Conservation (phyloP, 208 protist species). For the Trypanosoma lewisi region DNA sequence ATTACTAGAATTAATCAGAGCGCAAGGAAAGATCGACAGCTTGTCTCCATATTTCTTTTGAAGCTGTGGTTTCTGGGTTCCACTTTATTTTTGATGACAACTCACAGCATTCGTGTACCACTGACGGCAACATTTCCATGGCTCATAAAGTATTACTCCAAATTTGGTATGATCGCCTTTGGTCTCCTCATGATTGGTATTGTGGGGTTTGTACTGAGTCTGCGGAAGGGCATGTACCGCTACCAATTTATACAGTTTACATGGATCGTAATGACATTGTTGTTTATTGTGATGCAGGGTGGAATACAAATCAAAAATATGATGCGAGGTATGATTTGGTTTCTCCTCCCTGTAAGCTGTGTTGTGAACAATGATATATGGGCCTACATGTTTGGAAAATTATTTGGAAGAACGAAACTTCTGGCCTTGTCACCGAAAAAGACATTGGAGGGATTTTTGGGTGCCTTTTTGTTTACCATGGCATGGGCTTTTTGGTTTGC, state of each 20-base stretch:
- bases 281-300: constrained; percentile 69
- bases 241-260: constrained; percentile 92
- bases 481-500: constrained; percentile 91
- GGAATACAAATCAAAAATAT: constrained; percentile 76
- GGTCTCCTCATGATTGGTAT: constrained; percentile 66
- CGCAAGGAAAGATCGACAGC: constrained; percentile 67
- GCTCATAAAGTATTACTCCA: constrained; percentile 42
- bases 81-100: constrained; percentile 39
- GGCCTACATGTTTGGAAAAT: constrained; percentile 89
- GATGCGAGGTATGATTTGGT: constrained; percentile 92
- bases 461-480: constrained; percentile 88
- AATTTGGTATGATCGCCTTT: constrained; percentile 69
- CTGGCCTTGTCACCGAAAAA: constrained; percentile 91
- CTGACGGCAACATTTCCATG: constrained; percentile 59
- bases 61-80: constrained; percentile 80
- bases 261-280: constrained; percentile 85
- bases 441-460: constrained; percentile 90
- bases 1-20: constrained; percentile 86
- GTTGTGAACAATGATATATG: constrained; percentile 92
- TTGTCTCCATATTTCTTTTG: constrained; percentile 67
- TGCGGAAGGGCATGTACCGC: constrained; percentile 85
- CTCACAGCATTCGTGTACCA: constrained; percentile 52
- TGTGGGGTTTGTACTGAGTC: constrained; percentile 84
- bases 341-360: constrained; percentile 85
- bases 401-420: constrained; percentile 84